phyloP scores from a whole-genome alignment of 371 early-diverging fungal species.

The Lichtheimia hyalospora region DNA sequence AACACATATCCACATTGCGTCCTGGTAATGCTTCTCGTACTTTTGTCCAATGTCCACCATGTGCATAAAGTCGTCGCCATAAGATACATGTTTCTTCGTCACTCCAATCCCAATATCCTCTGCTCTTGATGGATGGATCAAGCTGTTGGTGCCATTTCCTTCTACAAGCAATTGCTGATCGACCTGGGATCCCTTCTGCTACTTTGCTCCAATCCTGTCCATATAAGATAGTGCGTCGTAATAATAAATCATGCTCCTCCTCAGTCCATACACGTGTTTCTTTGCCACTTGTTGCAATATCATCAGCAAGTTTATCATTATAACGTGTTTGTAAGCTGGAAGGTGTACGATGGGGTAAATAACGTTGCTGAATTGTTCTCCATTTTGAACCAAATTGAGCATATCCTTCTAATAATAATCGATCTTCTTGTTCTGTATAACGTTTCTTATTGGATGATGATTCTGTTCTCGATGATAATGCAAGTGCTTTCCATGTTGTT shows the following conservation, averaged over 20 bases:
- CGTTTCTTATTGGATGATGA: not conserved
- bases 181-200: conserved; percentile 38
- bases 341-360: conserved; percentile 25
- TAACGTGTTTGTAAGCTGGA: conserved; percentile 21
- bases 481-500: no score
- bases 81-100: conserved; percentile 29
- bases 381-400: conserved; percentile 23
- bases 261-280: conserved; percentile 18
- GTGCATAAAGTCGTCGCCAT: conserved; percentile 22
- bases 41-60: conserved; percentile 19
- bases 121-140: conserved; percentile 21
- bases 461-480: no score
- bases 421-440: conserved; percentile 40
- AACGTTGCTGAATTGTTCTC: conserved; percentile 19
- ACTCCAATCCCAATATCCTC: conserved; percentile 15
- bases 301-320: conserved; percentile 8
- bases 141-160: conserved; percentile 24
- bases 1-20: conserved; percentile 18
- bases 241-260: conserved; percentile 31
- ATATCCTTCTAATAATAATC: conserved; percentile 20
- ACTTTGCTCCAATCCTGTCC: conserved; percentile 44
- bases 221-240: conserved; percentile 35
- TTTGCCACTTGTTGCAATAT: not conserved
- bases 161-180: conserved; percentile 24
- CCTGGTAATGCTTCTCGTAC: conserved; percentile 25